A percentile compares a stretch with the other conserved stretches of the same genome.
These are phyloP conservation scores for Coniochaeta sp. DNA, from an alignment of 2,329 filamentous ascomycete genomes.

Conservation along the genomic window DNA sequence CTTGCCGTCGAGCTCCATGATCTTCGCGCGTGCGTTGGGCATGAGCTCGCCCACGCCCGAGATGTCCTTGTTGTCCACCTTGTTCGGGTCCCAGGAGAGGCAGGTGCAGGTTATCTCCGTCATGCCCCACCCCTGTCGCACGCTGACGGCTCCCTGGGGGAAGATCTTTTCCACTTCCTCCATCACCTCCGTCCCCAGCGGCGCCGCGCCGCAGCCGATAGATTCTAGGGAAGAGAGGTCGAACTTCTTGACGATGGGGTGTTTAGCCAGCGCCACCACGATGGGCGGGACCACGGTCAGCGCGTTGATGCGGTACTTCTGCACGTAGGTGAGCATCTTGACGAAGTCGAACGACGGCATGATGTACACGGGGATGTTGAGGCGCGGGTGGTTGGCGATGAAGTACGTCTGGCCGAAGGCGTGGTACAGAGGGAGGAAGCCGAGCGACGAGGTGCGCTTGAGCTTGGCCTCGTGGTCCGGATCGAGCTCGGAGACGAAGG, in stretches of 20 bases:
- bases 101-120: constrained; percentile 72
- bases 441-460: constrained; percentile 39
- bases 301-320: constrained; percentile 61
- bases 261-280: constrained; percentile 66
- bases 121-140: constrained; percentile 79
- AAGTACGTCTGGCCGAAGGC: constrained; percentile 67
- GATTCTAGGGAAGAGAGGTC: constrained; percentile 60
- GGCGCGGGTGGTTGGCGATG: constrained; percentile 49
- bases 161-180: constrained; percentile 53
- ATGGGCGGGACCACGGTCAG: constrained; percentile 68
- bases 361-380: constrained; percentile 63
- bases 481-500: constrained; percentile 37
- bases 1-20: constrained; percentile 52
- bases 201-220: constrained; percentile 63
- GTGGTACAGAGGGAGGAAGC: constrained; percentile 73
- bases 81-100: constrained; percentile 52
- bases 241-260: constrained; percentile 56
- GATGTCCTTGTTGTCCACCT: constrained; percentile 26
- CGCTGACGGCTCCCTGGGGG: constrained; percentile 24
- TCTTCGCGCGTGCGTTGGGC: constrained; percentile 61
- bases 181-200: constrained; percentile 50
- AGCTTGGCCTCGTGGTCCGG: constrained; percentile 34
- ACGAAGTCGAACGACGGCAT: constrained; percentile 74
- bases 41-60: constrained; percentile 58
- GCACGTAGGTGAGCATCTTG: constrained; percentile 60